These are phyloP conservation scores for Talaromyces thailandensis DNA, from an alignment of 495 filamentous ascomycete species.

Conservation along the genomic window DNA sequence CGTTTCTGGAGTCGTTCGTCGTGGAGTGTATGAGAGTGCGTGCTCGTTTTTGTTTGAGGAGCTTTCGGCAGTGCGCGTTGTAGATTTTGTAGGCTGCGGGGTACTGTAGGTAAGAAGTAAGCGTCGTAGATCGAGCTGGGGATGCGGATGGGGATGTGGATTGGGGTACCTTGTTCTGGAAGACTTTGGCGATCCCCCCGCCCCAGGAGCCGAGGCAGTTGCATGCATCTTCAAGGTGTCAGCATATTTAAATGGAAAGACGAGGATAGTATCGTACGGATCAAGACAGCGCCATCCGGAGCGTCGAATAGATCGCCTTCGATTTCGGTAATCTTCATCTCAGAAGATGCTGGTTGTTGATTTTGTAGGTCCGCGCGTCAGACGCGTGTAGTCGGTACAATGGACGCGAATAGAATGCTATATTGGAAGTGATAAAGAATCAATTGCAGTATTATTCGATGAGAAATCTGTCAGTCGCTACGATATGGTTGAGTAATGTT, in stretches of 20 bases:
- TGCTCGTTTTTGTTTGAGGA: neutral
- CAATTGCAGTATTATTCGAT: too few relatives aligned
- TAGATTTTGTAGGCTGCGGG: constrained; percentile 30
- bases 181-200: constrained; percentile 28
- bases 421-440: too few relatives aligned
- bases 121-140: neutral
- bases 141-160: neutral
- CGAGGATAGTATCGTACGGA: constrained; percentile 21
- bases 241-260: neutral
- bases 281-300: constrained; percentile 31
- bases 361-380: too few relatives aligned
- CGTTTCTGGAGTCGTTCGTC: constrained; percentile 1
- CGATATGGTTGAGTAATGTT: neutral
- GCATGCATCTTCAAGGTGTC: constrained; percentile 30
- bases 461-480: too few relatives aligned
- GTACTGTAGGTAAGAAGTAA: constrained; percentile 20
- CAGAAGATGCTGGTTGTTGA: neutral
- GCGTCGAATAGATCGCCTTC: constrained; percentile 36
- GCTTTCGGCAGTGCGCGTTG: constrained; percentile 20
- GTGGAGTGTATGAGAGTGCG: constrained; percentile 3
- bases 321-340: constrained; percentile 16
- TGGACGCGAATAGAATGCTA: neutral
- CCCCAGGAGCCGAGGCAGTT: constrained; percentile 38
- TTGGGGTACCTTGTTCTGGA: constrained; percentile 20
- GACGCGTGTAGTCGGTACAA: neutral